Percentiles rank a stretch among this genome's conserved stretches.
Evolutionary conservation across 75 land plant species (phyloP).

Genomic region (Pinus tabuliformis): DNA sequence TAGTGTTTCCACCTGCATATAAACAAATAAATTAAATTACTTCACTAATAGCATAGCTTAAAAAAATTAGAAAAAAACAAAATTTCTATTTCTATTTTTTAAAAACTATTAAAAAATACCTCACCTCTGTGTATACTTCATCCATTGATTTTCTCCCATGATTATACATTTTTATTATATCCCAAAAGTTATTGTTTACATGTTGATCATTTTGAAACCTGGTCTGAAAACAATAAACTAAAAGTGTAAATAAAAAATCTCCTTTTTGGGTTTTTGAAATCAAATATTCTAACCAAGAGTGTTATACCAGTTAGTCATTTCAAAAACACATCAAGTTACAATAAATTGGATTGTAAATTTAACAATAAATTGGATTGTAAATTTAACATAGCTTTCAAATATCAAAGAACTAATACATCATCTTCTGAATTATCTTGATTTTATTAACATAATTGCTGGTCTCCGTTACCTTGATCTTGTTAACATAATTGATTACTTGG

Average conservation of each 20-base stretch:
- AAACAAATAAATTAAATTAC: not conserved
- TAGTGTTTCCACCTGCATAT: constrained; percentile 55
- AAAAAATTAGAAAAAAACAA: not conserved
- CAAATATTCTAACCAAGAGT: not conserved
- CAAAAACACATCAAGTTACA: not conserved
- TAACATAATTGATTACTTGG: constrained; percentile 82
- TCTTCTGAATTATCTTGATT: too few relatives aligned
- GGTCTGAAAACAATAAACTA: constrained; percentile 30
- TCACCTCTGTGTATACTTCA: constrained; percentile 88
- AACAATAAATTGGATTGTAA: too few relatives aligned
- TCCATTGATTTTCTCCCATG: constrained; percentile 69
- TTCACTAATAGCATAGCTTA: not conserved
- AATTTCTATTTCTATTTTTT: not conserved
- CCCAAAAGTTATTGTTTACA: constrained; percentile 76
- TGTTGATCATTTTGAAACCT: constrained; percentile 76
- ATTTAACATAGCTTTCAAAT: not conserved
- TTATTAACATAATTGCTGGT: not conserved
- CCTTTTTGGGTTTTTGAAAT: too few relatives aligned
- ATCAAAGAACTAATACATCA: not conserved
- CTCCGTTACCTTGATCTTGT: constrained; percentile 80
- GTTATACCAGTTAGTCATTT: not conserved
- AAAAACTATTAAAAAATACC: constrained; percentile 13
- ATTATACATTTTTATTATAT: constrained; percentile 75
- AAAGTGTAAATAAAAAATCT: not conserved
- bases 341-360: not conserved